Percentiles rank a stretch among this genome's conserved stretches.
These are phyloP conservation scores for Panellus pusillus DNA, from an alignment of 768 basidiomycete genomes.

Conservation along the genomic window DNA sequence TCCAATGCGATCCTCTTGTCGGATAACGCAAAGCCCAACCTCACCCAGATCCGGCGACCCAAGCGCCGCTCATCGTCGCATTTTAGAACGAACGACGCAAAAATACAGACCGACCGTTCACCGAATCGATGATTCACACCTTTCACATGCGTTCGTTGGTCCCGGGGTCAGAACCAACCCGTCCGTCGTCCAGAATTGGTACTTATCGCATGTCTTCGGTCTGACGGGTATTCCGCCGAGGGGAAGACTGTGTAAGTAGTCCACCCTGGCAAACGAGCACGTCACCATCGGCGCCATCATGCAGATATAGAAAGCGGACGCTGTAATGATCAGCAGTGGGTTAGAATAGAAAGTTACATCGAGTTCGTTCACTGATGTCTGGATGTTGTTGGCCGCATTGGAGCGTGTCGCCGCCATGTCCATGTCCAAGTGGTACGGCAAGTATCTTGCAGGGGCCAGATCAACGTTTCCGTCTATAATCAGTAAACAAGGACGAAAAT, in stretches of 20 bases:
- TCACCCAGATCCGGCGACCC: slow-evolving; percentile 7
- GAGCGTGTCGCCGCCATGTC: slow-evolving; percentile 7
- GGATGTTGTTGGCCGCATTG: slow-evolving; percentile 11
- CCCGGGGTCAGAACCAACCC: background rate
- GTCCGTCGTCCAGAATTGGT: background rate
- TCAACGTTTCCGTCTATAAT: background rate
- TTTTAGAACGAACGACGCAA: background rate
- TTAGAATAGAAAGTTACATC: background rate
- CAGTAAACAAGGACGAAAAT: background rate
- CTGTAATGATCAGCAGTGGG: slow-evolving; percentile 20
- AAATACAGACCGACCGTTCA: slow-evolving; percentile 14
- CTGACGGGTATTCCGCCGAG: slow-evolving; percentile 15
- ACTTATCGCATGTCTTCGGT: slow-evolving; percentile 8
- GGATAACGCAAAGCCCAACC: background rate
- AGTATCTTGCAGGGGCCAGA: slow-evolving; percentile 10
- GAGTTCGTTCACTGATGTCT: background rate
- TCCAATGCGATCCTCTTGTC: too few species aligned
- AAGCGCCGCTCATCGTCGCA: slow-evolving; percentile 9
- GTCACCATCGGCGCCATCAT: slow-evolving; percentile 17
- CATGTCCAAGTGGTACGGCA: slow-evolving; percentile 15
- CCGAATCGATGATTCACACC: slow-evolving; percentile 17
- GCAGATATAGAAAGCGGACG: slow-evolving; percentile 15
- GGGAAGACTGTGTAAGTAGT: slow-evolving; percentile 15
- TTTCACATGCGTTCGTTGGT: slow-evolving; percentile 19
- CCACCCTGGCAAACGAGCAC: slow-evolving; percentile 19